Percentiles rank a stretch among this genome's conserved stretches.
phyloP scores from a whole-genome alignment of 2,329 filamentous ascomycete species.

The Paradendryphiella salina region DNA sequence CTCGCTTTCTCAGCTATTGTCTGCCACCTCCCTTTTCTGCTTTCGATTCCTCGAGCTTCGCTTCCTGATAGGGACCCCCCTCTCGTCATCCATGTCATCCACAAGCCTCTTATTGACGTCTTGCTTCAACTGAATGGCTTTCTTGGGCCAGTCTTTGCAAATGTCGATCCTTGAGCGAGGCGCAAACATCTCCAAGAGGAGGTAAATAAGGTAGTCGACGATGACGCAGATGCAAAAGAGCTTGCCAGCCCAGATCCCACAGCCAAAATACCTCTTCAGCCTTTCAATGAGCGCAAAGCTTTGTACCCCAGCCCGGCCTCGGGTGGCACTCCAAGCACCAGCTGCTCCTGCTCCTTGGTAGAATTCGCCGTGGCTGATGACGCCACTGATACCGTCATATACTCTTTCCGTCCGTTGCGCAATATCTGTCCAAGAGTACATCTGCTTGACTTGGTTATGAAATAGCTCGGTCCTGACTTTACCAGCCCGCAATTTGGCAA shows the following conservation, averaged over 20 bases:
- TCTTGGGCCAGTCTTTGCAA: constrained; percentile 88
- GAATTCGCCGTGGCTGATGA: constrained; percentile 83
- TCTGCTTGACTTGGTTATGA: constrained; percentile 94
- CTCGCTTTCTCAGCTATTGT: constrained; percentile 17
- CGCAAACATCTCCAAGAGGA: constrained; percentile 84
- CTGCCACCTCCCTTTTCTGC: constrained; percentile 27
- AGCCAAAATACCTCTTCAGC: constrained; percentile 94
- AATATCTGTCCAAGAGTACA: constrained; percentile 99
- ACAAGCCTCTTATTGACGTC: constrained; percentile 16
- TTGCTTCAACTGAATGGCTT: constrained; percentile 47
- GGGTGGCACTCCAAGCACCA: constrained; percentile 67
- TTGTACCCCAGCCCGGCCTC: constrained; percentile 70
- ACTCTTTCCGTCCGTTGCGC: constrained; percentile 91
- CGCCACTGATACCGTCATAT: constrained; percentile 88
- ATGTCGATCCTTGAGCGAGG: constrained; percentile 86
- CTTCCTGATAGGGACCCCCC: constrained; percentile 23
- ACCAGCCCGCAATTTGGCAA: constrained; percentile 80
- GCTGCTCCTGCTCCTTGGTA: constrained; percentile 78
- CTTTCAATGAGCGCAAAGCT: constrained; percentile 93
- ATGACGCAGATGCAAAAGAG: constrained; percentile 93
- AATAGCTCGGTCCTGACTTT: constrained; percentile 90
- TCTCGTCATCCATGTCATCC: constrained; percentile 15
- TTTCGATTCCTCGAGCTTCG: constrained; percentile 35
- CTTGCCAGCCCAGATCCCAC: constrained; percentile 97
- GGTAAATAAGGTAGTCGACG: constrained; percentile 88